A percentile compares a stretch with the other conserved stretches of the same genome.
Evolutionary conservation across 345 rosid genomes (phyloP).

Genomic region (Citrus mangshanensis): DNA sequence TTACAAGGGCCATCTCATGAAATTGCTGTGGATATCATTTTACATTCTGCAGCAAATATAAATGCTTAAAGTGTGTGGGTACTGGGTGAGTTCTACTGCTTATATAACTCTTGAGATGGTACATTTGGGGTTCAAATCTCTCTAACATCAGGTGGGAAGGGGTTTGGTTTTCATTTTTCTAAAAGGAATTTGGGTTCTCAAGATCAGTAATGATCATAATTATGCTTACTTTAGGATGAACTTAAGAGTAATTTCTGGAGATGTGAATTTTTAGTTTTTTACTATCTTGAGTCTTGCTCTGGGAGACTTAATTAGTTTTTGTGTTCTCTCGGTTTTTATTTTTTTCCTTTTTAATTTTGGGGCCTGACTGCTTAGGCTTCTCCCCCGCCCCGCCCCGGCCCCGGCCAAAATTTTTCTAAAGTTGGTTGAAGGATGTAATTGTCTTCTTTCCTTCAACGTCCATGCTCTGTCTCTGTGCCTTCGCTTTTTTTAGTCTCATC

Average conservation of each 20-base stretch:
- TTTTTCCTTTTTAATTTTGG: background rate
- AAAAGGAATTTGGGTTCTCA: background rate
- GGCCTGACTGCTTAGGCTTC: background rate
- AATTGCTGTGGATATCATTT: background rate
- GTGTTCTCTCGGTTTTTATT: background rate
- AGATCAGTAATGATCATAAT: background rate
- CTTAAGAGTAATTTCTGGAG: background rate
- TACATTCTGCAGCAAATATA: background rate
- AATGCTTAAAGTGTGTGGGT: background rate
- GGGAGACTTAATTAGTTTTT: background rate
- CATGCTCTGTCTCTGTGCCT: no score
- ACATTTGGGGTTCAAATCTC: background rate
- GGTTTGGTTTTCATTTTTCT: background rate
- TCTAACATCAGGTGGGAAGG: background rate
- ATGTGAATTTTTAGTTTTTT: background rate
- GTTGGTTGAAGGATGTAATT: background rate
- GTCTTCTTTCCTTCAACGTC: background rate
- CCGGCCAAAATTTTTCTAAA: background rate
- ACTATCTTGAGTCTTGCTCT: background rate
- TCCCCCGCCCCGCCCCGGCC: no score
- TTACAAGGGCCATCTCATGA: background rate
- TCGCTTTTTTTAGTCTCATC: background rate
- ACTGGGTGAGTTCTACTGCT: background rate
- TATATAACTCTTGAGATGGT: background rate
- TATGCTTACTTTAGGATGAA: background rate